These are phyloP conservation scores for Ramalina peruviana DNA, from an alignment of 495 filamentous ascomycete genomes.

Conservation along the genomic window DNA sequence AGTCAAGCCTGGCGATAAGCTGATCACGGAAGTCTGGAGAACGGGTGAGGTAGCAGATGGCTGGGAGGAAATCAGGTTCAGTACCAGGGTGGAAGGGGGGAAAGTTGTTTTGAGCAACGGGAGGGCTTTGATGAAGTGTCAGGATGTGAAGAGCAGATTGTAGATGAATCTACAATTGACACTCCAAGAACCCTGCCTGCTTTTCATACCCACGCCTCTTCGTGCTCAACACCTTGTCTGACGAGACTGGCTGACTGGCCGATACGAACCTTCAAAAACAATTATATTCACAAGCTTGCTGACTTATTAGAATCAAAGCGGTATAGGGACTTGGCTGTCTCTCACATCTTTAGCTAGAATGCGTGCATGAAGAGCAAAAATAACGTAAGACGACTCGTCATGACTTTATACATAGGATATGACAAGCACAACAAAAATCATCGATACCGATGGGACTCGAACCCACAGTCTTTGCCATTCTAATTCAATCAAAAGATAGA, in stretches of 20 bases:
- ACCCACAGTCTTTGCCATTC: conserved; percentile 20
- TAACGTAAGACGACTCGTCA: too few relatives aligned
- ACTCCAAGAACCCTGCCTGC: too few relatives aligned
- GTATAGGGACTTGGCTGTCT: too few relatives aligned
- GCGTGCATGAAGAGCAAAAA: too few relatives aligned
- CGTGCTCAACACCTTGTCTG: background rate
- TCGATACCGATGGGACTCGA: conserved; percentile 15
- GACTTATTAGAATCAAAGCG: too few relatives aligned
- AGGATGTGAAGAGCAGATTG: conserved; percentile 47
- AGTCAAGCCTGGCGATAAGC: conserved; percentile 54
- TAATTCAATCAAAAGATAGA: background rate
- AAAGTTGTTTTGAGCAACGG: conserved; percentile 78
- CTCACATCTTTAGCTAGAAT: too few relatives aligned
- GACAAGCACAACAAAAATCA: background rate
- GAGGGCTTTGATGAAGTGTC: conserved; percentile 57
- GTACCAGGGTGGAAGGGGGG: conserved; percentile 53
- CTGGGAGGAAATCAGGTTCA: conserved; percentile 71
- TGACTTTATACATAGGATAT: too few relatives aligned
- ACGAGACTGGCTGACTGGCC: too few relatives aligned
- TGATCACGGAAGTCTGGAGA: conserved; percentile 36
- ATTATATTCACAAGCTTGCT: too few relatives aligned
- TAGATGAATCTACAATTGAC: conserved; percentile 18
- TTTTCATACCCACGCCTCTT: background rate
- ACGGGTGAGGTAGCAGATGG: conserved; percentile 45
- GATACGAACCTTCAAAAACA: too few relatives aligned